Evolutionary conservation across 768 basidiomycete species (phyloP).

Genomic region (Lactarius vividus): DNA sequence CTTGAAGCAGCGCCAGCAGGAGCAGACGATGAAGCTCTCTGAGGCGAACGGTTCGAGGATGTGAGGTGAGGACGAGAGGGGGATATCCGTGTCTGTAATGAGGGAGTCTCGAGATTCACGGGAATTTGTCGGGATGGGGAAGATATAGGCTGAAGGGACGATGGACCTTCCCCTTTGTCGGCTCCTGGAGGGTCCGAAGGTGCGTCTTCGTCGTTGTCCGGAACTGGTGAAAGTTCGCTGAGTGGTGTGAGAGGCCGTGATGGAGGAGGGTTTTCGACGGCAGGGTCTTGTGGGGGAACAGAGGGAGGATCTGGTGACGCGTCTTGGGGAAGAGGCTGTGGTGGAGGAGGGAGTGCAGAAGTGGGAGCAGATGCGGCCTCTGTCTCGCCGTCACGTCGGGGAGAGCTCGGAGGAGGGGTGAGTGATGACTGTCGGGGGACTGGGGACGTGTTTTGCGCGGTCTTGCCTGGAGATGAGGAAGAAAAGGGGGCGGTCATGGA

Average conservation of each 20-base stretch:
- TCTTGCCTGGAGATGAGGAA: constrained; percentile 7
- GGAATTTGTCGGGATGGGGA: constrained; percentile 18
- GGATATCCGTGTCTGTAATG: constrained; percentile 21
- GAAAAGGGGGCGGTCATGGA: constrained; percentile 14
- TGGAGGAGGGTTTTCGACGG: constrained; percentile 25
- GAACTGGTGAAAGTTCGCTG: constrained; percentile 70
- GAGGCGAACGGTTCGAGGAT: constrained; percentile 20
- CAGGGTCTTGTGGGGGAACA: constrained; percentile 27
- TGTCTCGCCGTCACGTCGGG: constrained; percentile 19
- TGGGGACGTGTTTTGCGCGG: constrained; percentile 17
- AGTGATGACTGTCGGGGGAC: constrained; percentile 20
- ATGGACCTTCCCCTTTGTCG: constrained; percentile 27
- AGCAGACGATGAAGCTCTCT: constrained; percentile 23
- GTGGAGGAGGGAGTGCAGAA: neutral
- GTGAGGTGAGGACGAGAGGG: constrained; percentile 33
- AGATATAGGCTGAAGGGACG: constrained; percentile 16
- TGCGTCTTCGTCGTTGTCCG: constrained; percentile 52
- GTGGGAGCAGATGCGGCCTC: constrained; percentile 5
- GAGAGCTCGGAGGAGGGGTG: constrained; percentile 23
- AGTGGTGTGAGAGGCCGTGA: constrained; percentile 70
- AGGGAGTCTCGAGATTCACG: constrained; percentile 13
- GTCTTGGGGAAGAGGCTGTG: constrained; percentile 28
- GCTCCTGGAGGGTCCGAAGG: constrained; percentile 38
- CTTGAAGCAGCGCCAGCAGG: constrained; percentile 27
- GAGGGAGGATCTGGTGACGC: constrained; percentile 20